Percentiles rank a stretch among this genome's conserved stretches.
Conservation (phyloP, 352 stramenopile species). For the Saprolegnia parasitica region DNA sequence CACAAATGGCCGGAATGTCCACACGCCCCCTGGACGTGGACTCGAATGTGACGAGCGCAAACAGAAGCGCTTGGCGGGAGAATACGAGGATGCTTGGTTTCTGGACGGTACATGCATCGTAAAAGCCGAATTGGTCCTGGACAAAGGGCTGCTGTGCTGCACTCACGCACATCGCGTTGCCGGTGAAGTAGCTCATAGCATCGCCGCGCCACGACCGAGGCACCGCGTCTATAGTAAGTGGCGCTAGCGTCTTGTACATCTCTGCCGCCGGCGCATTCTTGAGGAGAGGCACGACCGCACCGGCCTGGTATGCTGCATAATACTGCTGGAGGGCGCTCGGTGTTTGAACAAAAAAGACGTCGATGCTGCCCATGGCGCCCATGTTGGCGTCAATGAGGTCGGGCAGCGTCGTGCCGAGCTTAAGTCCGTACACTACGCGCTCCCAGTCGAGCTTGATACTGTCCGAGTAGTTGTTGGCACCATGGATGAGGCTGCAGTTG, state of each 20-base stretch:
- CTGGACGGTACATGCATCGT: slow-evolving; percentile 16
- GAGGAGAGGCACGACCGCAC: neutral
- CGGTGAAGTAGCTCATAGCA: neutral
- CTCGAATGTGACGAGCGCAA: too few relatives aligned
- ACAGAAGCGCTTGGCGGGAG: neutral
- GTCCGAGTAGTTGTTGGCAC: slow-evolving; percentile 4
- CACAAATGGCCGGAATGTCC: too few relatives aligned
- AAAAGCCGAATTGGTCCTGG: slow-evolving; percentile 25
- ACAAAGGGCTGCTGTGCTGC: neutral
- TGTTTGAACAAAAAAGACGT: neutral
- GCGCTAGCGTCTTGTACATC: neutral
- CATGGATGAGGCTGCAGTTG: slow-evolving; percentile 15
- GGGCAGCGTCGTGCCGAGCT: neutral
- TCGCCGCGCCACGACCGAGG: neutral
- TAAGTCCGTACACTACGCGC: neutral
- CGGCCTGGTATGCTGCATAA: neutral
- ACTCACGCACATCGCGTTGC: slow-evolving; percentile 20
- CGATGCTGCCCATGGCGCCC: slow-evolving; percentile 4
- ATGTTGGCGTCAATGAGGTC: slow-evolving; percentile 1
- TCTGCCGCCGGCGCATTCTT: neutral
- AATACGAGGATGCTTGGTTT: neutral
- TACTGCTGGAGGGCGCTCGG: neutral
- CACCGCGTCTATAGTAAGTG: neutral
- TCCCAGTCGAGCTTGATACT: slow-evolving; percentile 5
- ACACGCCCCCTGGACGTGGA: too few relatives aligned